Base-by-base conservation (phyloP, 768 basidiomycete species). In the Leccinum truebloodii region DNA sequence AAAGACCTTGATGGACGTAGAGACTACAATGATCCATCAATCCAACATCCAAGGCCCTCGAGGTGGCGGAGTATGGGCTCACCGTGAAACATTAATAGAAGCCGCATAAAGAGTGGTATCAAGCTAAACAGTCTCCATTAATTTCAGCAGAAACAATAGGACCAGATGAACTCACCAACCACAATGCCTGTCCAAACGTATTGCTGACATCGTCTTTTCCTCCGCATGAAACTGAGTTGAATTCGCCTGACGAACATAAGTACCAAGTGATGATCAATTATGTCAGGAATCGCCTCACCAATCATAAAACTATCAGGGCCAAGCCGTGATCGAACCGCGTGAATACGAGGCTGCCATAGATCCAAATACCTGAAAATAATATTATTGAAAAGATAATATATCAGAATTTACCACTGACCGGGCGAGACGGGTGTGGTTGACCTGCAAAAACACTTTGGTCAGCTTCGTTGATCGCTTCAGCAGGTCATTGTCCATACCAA, bases 151-250 rank as follows among this genome's bases (percentile, higher is more conserved):
- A 28, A 30, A 5, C 32, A 16, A 1, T 9, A 16, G n/a, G 24
- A 52, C 14, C 3, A 48, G 10, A 16, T 44, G 24, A 64, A 59
- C 82, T 76, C 26, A 82, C 71, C 53, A 84, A 71, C 83, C 82
- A 83, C 34, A 84, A 71, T 14, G 82, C 79, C 60, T 84, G 83
- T 26, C 83, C 82, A 57, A 84, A 83, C 3, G 83, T 83, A 61
- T 83, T 81, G 66, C 79, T 81, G 39, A 83, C 80, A 49, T 76
- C 77, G 58, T 78, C 75, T 55, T 73, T 78, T 5, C 83, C 83
- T 13, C 80, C 79, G 56, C 83, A 84, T 6, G 81, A 83, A 12
- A 83, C 81, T 0, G 83, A 83, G 59, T 83, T 85, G 62, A 81
- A 83, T 69, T 84, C 82, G 8, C 83, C 82, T 83, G 22, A 7